Evolutionary conservation across 768 basidiomycete species (phyloP).

Genomic region (Trametes gibbosa): DNA sequence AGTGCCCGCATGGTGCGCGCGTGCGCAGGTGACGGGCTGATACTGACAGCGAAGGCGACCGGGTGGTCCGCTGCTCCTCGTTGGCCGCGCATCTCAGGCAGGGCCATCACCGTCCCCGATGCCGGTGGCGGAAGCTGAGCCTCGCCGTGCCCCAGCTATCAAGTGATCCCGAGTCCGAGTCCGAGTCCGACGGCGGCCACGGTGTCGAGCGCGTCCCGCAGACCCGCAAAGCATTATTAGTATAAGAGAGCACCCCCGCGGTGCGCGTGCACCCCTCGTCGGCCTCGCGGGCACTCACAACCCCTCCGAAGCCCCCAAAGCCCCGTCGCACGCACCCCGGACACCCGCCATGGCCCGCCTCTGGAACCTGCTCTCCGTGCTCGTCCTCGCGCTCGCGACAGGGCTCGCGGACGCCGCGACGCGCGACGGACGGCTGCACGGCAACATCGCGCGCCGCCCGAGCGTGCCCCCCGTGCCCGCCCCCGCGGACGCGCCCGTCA

Average conservation of each 20-base stretch:
- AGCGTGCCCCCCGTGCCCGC: constrained; percentile 19
- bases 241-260: not conserved
- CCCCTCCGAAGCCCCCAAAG: not conserved
- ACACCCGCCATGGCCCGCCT: constrained; percentile 7
- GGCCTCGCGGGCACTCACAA: not conserved
- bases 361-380: constrained; percentile 8
- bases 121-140: not conserved
- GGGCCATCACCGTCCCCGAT: constrained; percentile 3
- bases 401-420: constrained; percentile 16
- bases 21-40: constrained; percentile 8
- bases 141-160: not conserved
- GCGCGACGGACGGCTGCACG: constrained; percentile 24
- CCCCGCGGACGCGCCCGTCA: constrained; percentile 20
- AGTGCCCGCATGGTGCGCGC: not conserved
- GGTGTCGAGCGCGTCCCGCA: too few species aligned
- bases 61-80: not conserved
- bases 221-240: too few species aligned
- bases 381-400: constrained; percentile 10
- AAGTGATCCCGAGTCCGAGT: too few species aligned
- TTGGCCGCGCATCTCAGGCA: not conserved
- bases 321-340: not conserved
- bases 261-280: not conserved
- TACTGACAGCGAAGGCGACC: constrained; percentile 7
- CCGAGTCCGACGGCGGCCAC: too few species aligned
- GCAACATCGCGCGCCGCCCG: constrained; percentile 21